These are phyloP conservation scores for Leucosporidium scottii DNA, from an alignment of 768 basidiomycete species.

Conservation along the genomic window DNA sequence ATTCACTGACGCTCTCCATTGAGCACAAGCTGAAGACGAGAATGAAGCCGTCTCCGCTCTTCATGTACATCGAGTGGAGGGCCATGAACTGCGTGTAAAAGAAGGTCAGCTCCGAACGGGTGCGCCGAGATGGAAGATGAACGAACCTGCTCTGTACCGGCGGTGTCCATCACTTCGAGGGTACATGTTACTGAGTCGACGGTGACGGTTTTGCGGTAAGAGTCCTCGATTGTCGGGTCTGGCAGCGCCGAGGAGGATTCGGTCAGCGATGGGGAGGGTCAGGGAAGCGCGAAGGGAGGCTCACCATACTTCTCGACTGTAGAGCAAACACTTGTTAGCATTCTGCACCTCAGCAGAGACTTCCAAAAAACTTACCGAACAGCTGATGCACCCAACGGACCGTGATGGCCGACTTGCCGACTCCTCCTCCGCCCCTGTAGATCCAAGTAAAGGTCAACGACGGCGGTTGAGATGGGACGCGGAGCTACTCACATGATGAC, in stretches of 20 bases:
- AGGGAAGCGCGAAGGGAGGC: neutral
- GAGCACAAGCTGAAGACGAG: constrained; percentile 38
- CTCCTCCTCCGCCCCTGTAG: constrained; percentile 43
- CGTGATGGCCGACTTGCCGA: constrained; percentile 85
- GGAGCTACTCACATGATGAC: constrained; percentile 18
- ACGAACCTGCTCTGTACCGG: constrained; percentile 48
- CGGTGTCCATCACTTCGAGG: constrained; percentile 38
- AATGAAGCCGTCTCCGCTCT: constrained; percentile 37
- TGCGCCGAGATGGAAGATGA: neutral
- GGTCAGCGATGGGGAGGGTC: neutral
- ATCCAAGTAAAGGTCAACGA: too few species aligned
- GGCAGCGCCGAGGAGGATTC: constrained; percentile 16
- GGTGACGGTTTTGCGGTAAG: constrained; percentile 31
- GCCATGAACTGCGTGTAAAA: constrained; percentile 35
- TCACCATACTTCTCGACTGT: constrained; percentile 67
- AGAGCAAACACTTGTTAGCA: constrained; percentile 47
- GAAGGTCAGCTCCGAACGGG: neutral
- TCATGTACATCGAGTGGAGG: constrained; percentile 37
- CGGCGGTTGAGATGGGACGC: neutral
- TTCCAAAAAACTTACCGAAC: constrained; percentile 37
- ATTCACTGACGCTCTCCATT: constrained; percentile 32
- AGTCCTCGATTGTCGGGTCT: constrained; percentile 81
- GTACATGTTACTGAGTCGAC: constrained; percentile 35
- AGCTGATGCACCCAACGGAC: constrained; percentile 85
- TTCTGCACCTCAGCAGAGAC: neutral